A percentile compares a stretch with the other conserved stretches of the same genome.
Evolutionary conservation across 192 early-diverging fungal genomes (phyloP).

Genomic region (Lobosporangium transversale): DNA sequence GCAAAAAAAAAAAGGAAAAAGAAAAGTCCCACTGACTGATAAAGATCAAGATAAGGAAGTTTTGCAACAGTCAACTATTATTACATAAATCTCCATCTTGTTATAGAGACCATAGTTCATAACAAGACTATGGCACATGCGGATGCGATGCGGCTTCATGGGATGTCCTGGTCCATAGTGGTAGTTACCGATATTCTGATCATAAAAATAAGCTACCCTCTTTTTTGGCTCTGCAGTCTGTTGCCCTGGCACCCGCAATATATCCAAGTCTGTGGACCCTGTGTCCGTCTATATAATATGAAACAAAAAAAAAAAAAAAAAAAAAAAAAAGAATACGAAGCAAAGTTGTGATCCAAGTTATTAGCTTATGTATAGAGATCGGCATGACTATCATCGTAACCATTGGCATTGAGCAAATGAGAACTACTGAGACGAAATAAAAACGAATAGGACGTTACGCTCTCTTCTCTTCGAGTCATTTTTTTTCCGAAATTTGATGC

Average conservation of each 20-base stretch:
- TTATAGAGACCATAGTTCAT: slow-evolving; percentile 93
- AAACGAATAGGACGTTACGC: not conserved
- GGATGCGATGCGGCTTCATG: slow-evolving; percentile 98
- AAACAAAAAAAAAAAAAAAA: not conserved
- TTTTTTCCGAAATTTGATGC: not conserved
- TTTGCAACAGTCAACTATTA: too few species aligned
- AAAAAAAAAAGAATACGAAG: not conserved
- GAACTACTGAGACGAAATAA: not conserved
- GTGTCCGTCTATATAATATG: not conserved
- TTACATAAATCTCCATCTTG: slow-evolving; percentile 84
- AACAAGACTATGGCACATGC: slow-evolving; percentile 93
- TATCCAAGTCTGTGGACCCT: slow-evolving; percentile 1
- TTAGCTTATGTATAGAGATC: too few species aligned
- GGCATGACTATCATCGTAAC: too few species aligned
- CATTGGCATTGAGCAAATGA: too few species aligned
- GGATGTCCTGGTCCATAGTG: slow-evolving; percentile 89
- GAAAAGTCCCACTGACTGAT: too few species aligned
- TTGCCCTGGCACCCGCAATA: slow-evolving; percentile 34
- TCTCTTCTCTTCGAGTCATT: not conserved
- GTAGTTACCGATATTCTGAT: slow-evolving; percentile 71
- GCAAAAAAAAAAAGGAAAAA: too few species aligned
- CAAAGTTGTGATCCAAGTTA: too few species aligned
- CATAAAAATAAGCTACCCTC: slow-evolving; percentile 72
- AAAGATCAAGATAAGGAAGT: too few species aligned
- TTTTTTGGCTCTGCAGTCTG: slow-evolving; percentile 61